phyloP scores from a whole-genome alignment of 495 filamentous ascomycete genomes.

The Lasiosphaeris hirsuta region DNA sequence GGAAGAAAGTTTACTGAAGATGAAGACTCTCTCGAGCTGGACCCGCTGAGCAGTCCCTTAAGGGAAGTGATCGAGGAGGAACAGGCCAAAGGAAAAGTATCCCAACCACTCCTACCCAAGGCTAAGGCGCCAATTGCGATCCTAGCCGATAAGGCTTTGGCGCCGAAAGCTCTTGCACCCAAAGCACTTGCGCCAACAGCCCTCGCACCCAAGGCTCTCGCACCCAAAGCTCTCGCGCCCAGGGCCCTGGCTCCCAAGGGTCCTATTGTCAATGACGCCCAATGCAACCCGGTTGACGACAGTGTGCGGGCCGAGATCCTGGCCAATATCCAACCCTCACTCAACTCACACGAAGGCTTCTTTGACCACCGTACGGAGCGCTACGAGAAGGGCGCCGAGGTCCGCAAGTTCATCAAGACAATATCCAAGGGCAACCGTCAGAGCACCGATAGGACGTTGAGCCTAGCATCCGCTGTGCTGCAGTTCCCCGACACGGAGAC shows the following conservation, averaged over 20 bases:
- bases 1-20: slow-evolving; percentile 18
- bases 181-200: not conserved
- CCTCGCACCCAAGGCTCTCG: slow-evolving; percentile 10
- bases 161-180: slow-evolving; percentile 1
- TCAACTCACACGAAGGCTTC: slow-evolving; percentile 73
- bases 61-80: slow-evolving; percentile 53
- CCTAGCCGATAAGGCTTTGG: not conserved
- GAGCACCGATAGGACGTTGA: slow-evolving; percentile 58
- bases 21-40: slow-evolving; percentile 43
- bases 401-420: slow-evolving; percentile 73
- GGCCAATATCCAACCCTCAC: slow-evolving; percentile 62
- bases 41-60: slow-evolving; percentile 67
- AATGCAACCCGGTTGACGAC: slow-evolving; percentile 85
- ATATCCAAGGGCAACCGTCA: slow-evolving; percentile 58
- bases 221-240: slow-evolving; percentile 20
- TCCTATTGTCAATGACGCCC: slow-evolving; percentile 72
- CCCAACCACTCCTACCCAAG: slow-evolving; percentile 47
- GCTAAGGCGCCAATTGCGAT: slow-evolving; percentile 17
- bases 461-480: slow-evolving; percentile 47
- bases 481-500: slow-evolving; percentile 59
- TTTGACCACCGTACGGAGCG: slow-evolving; percentile 59
- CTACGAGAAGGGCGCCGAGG: slow-evolving; percentile 63
- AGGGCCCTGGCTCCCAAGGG: slow-evolving; percentile 36
- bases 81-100: slow-evolving; percentile 35
- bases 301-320: slow-evolving; percentile 70